phyloP scores from a whole-genome alignment of 2,329 filamentous ascomycete genomes.

The Helotiales sp. region DNA sequence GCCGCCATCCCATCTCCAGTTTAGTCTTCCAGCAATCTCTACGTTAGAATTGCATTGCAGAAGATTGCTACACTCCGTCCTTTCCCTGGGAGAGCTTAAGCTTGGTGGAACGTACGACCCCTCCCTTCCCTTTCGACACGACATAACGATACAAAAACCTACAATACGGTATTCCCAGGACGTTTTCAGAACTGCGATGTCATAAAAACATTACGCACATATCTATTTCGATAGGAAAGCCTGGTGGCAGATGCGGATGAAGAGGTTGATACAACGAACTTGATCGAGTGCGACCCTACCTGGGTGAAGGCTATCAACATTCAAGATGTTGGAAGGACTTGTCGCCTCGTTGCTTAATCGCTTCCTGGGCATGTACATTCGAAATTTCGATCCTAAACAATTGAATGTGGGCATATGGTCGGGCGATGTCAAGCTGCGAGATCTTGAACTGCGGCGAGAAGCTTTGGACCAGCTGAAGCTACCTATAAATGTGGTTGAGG shows the following conservation, averaged over 20 bases:
- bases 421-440: conserved; percentile 91
- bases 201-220: conserved; percentile 12
- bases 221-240: conserved; percentile 1
- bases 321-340: conserved; percentile 91
- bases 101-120: conserved; percentile 8
- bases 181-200: conserved; percentile 18
- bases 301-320: conserved; percentile 66
- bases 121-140: not conserved
- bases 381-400: conserved; percentile 98
- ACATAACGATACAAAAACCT: conserved; percentile 3
- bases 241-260: conserved; percentile 24
- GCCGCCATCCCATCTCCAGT: too few relatives aligned
- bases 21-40: too few relatives aligned
- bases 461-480: conserved; percentile 96
- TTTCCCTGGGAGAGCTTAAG: not conserved
- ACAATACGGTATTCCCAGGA: not conserved
- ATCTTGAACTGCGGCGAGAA: conserved; percentile 90
- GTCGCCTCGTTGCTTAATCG: conserved; percentile 97
- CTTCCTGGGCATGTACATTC: conserved; percentile 99
- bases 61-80: not conserved
- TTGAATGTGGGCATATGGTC: conserved; percentile 99
- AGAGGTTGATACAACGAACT: conserved; percentile 12
- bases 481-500: conserved; percentile 94
- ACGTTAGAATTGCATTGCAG: too few relatives aligned
- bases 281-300: conserved; percentile 52